Evolutionary conservation across 257 asterid genomes (phyloP), one percentile per base, ranked within the genome.

Genomic region (Ajuga chamaepitys): DNA sequence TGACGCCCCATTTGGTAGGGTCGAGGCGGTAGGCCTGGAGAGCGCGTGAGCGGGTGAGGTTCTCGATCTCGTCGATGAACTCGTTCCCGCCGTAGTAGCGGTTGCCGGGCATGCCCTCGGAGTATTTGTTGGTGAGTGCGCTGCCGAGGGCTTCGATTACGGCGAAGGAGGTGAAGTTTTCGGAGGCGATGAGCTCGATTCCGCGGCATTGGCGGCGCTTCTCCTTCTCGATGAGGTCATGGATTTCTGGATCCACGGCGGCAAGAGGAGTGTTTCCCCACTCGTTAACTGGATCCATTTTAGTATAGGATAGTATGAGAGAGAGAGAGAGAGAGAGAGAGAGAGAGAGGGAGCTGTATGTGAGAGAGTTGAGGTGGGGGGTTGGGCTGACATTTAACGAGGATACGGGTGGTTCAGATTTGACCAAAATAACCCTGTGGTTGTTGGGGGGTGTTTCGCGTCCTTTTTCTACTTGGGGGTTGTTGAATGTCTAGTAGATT

Each of bases 161-260:
- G 70, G 85, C 88, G 83, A 83, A 83, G 61, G 88, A 83, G 55
- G 97, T 90, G 89, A 90, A 88, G 38, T 90, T 90, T 64, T 90
- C 95, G 4, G 97, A 90, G 6, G 95, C 92, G 74, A 83, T 83
- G 44, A 80, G 85, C 81, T 83, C 88, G 82, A 83, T 83, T 8
- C 88, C 85, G 66, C 81, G 83, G 82, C 88, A 80, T 68, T 83
- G 88, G 26, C 88, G 88, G 70, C 86, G 86, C 75, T 83, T 83
- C 75, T 83, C 88, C 73, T 80, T 80, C 80, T 83, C 88, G 41
- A 83, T 83, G 11, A 83, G 88, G 61, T 83, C 88, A 38, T 77
- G 73, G 78, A 83, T 83, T 20, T 80, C 88, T 0, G 86, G 88
- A 61, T 83, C 88, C 13, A 83, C 72, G 55, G 20, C 67, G 70